Percentiles rank a stretch among this genome's conserved stretches.
These are phyloP conservation scores for Rhizopogon vulgaris DNA, from an alignment of 768 basidiomycete genomes.

Conservation along the genomic window DNA sequence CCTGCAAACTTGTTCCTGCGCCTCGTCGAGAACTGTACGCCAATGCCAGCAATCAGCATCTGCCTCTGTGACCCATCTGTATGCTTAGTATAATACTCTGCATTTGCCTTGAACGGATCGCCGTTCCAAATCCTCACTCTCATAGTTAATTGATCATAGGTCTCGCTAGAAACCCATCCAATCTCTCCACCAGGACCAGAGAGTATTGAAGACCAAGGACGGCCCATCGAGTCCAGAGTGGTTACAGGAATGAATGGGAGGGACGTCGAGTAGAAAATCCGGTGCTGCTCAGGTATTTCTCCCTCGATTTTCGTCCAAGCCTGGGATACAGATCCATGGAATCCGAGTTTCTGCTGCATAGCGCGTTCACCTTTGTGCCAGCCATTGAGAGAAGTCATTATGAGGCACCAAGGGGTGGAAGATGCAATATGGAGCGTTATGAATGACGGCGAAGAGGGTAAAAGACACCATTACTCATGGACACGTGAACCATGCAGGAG, in stretches of 20 bases:
- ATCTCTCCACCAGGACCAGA: conserved; percentile 37
- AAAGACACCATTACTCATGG: neutral
- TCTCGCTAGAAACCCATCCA: conserved; percentile 38
- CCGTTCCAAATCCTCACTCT: conserved; percentile 44
- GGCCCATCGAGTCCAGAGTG: conserved; percentile 41
- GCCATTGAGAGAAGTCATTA: conserved; percentile 23
- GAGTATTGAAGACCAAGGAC: conserved; percentile 59
- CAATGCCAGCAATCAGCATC: conserved; percentile 51
- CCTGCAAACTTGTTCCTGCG: conserved; percentile 64
- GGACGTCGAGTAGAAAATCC: conserved; percentile 39
- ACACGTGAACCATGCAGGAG: no score
- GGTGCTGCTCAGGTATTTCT: conserved; percentile 46
- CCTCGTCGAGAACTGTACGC: conserved; percentile 53
- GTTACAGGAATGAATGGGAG: conserved; percentile 52
- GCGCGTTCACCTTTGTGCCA: conserved; percentile 45
- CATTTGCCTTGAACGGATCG: conserved; percentile 38
- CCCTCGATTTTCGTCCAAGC: conserved; percentile 36
- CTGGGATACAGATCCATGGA: conserved; percentile 28
- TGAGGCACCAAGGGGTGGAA: neutral
- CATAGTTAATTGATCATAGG: conserved; percentile 29
- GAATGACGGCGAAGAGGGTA: neutral
- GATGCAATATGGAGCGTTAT: neutral
- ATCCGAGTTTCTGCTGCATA: conserved; percentile 44
- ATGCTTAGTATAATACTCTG: neutral
- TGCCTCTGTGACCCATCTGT: conserved; percentile 11